Conservation (phyloP, 805 yeast species). For the Ogataea methylovora region DNA sequence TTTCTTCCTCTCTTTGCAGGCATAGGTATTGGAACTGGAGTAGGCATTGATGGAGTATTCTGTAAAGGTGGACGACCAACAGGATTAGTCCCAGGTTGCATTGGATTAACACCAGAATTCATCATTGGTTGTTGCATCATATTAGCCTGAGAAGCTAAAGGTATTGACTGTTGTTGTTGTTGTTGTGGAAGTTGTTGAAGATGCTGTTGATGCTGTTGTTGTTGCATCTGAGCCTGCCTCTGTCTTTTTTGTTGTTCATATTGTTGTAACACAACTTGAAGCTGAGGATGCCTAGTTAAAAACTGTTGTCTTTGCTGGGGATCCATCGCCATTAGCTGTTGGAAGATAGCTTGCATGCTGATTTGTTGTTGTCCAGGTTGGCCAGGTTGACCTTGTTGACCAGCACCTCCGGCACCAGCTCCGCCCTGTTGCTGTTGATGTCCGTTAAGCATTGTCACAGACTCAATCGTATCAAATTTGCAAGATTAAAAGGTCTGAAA, state of each 20-base stretch:
- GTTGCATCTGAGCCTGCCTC: constrained; percentile 12
- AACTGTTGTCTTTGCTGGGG: constrained; percentile 27
- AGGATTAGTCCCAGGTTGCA: no score
- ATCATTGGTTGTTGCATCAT: no score
- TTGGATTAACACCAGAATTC: no score
- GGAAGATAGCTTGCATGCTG: constrained; percentile 22
- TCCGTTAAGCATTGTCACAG: constrained; percentile 3
- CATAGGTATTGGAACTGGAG: no score
- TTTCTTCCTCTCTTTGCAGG: no score
- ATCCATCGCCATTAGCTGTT: constrained; percentile 26
- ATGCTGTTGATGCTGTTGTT: constrained; percentile 4
- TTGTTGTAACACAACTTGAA: constrained; percentile 24
- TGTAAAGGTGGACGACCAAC: no score
- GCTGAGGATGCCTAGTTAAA: constrained; percentile 26
- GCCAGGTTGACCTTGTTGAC: neutral
- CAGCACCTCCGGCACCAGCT: neutral
- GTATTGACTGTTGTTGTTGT: neutral
- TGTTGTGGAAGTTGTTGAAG: neutral
- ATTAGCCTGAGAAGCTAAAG: no score
- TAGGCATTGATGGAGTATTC: no score
- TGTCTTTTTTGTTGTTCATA: constrained; percentile 24
- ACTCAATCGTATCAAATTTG: neutral
- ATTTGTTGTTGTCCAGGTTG: constrained; percentile 2
- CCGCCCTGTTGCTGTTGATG: constrained; percentile 2
- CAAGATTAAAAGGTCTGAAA: no score